These are phyloP conservation scores for Cystofilobasidium macerans DNA, from an alignment of 768 basidiomycete species.

Conservation along the genomic window DNA sequence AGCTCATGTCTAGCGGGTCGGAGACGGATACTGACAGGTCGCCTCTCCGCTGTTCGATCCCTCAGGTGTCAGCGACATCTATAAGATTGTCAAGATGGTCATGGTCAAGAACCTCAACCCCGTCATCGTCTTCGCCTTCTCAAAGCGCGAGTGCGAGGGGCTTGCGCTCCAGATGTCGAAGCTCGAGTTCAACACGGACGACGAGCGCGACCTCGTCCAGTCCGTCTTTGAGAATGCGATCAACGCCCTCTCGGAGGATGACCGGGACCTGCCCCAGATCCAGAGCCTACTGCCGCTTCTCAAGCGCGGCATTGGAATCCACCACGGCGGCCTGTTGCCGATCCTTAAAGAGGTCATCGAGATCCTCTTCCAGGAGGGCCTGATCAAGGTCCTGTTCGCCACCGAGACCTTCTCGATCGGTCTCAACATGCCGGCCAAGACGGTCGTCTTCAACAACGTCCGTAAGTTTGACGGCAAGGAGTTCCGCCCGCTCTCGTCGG, in stretches of 20 bases:
- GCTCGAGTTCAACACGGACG: conserved; percentile 83
- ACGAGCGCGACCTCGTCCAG: conserved; percentile 75
- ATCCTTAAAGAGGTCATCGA: conserved; percentile 99
- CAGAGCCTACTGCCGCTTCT: conserved; percentile 81
- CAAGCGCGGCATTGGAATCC: conserved; percentile 90
- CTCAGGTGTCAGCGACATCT: conserved; percentile 78
- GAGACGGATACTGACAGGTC: not conserved
- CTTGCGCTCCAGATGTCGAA: conserved; percentile 87
- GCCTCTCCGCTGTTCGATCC: not conserved
- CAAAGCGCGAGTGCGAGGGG: conserved; percentile 92
- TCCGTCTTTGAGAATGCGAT: conserved; percentile 93
- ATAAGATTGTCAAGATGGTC: conserved; percentile 96
- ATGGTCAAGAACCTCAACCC: conserved; percentile 96
- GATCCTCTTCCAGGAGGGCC: conserved; percentile 93
- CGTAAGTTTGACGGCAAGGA: conserved; percentile 94
- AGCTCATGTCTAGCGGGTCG: not conserved
- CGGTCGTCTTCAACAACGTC: conserved; percentile 90
- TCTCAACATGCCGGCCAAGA: conserved; percentile 98
- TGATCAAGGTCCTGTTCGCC: conserved; percentile 95
- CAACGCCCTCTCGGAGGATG: conserved; percentile 70
- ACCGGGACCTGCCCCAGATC: conserved; percentile 83
- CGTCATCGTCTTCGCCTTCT: conserved; percentile 96
- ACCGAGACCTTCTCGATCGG: conserved; percentile 86
- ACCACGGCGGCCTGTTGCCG: conserved; percentile 93
- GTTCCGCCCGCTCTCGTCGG: conserved; percentile 81